Evolutionary conservation across 139 green algal species (phyloP).

Genomic region (Tetradesmus lagerheimii): DNA sequence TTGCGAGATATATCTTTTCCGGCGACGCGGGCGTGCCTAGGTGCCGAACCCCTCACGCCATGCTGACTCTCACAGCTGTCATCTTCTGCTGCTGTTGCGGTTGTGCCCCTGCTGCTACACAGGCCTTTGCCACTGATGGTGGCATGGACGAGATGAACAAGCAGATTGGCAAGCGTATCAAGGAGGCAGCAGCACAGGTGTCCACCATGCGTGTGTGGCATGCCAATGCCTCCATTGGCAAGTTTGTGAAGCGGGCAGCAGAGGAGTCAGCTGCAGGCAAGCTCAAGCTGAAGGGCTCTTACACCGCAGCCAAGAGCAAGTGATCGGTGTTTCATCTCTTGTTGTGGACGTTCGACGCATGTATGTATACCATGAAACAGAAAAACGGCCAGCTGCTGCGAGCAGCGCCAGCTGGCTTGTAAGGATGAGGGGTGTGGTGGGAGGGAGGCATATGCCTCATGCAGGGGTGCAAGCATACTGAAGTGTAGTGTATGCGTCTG

Average conservation of each 20-base stretch:
- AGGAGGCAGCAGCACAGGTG: conserved; percentile 28
- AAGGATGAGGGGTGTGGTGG: not conserved
- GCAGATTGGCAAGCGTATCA: conserved; percentile 33
- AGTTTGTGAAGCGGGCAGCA: conserved; percentile 41
- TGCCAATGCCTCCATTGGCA: conserved; percentile 24
- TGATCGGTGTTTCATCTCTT: not conserved
- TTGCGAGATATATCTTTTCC: no score
- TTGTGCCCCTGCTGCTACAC: not conserved
- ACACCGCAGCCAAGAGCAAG: not conserved
- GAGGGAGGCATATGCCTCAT: not conserved
- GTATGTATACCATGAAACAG: not conserved
- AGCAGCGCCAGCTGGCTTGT: not conserved
- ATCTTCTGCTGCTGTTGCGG: not conserved
- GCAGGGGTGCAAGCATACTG: not conserved
- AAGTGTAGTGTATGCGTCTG: not conserved
- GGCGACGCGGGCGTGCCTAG: no score
- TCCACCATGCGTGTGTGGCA: conserved; percentile 26
- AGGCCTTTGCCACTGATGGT: conserved; percentile 21
- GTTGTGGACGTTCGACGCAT: not conserved
- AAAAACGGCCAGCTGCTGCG: not conserved
- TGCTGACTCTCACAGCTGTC: not conserved
- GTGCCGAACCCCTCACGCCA: not conserved
- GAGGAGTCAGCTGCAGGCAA: conserved; percentile 32
- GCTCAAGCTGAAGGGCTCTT: conserved; percentile 20
- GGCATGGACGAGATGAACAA: conserved; percentile 41